Percentiles rank a stretch among this genome's conserved stretches.
These are phyloP conservation scores for Mortierella sp. DNA, from an alignment of 371 early-diverging fungal species.

Conservation along the genomic window DNA sequence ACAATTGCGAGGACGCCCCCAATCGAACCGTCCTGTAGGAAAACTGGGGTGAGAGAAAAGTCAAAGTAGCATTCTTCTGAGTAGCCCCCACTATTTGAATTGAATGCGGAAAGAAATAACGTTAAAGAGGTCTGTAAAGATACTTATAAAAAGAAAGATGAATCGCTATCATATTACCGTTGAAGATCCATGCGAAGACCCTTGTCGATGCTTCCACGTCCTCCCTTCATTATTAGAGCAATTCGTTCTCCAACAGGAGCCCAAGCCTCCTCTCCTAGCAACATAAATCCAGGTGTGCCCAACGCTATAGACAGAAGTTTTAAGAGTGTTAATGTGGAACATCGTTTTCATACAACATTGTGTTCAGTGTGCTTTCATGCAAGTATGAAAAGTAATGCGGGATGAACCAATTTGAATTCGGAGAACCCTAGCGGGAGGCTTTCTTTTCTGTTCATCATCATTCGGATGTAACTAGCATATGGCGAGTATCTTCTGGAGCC, in stretches of 20 bases:
- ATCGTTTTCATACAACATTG: neutral
- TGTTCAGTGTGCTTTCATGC: too few relatives aligned
- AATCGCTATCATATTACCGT: conserved; percentile 19
- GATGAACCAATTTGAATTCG: too few relatives aligned
- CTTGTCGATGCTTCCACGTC: conserved; percentile 37
- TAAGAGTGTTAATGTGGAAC: neutral
- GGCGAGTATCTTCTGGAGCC: neutral
- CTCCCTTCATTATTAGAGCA: conserved; percentile 13
- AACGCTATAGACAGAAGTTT: conserved; percentile 17
- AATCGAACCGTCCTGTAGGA: conserved; percentile 28
- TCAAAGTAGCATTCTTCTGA: conserved; percentile 53
- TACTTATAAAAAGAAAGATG: neutral
- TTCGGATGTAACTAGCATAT: neutral
- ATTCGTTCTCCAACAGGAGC: conserved; percentile 28
- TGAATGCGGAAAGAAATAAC: neutral
- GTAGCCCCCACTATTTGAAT: conserved; percentile 35
- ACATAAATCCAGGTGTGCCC: conserved; percentile 32
- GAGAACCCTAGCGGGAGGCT: too few relatives aligned
- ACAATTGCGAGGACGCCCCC: conserved; percentile 39
- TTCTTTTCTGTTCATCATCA: too few relatives aligned
- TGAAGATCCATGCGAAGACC: conserved; percentile 38
- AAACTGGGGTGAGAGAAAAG: conserved; percentile 47
- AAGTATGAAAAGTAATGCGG: too few relatives aligned
- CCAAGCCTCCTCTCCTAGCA: conserved; percentile 47
- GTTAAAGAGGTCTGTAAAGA: neutral